Evolutionary conservation across 2,329 filamentous ascomycete species (phyloP), one percentile per base, ranked within the genome.

Genomic region (Alternaria postmessia): DNA sequence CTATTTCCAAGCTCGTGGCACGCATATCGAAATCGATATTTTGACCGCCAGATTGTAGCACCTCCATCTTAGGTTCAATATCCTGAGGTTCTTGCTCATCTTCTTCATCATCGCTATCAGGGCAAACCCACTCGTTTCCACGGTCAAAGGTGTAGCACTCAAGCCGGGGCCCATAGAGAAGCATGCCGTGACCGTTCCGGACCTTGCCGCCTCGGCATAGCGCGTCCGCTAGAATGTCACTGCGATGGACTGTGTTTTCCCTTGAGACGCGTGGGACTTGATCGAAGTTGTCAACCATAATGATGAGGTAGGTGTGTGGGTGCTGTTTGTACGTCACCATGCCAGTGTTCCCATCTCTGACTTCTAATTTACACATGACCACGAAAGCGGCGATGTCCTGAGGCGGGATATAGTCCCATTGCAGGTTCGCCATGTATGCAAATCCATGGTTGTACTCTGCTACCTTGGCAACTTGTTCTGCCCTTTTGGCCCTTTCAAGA

Each of bases 131-230:
- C 3, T 42, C 36, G 5, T 22, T 16, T 28, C 59, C 49, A 20
- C 56, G 54, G 26, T 68, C 58, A 49, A 64, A 76, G 6, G 46
- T 39, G 61, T 75, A 75, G 42, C 71, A 59, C 51, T 74, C 71
- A 24, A 76, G 54, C 5, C 57, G 60, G 3, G 63, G 56, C 4
- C 74, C 73, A 8, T 72, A 63, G 18, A 76, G 56, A 9, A 75
- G 36, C 20, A 75, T 65, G 11, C 63, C 71, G 32, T 66, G 57
- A 12, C 71, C 68, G 1, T 53, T 41, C 5, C 51, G 30, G 4
- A 76, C 61, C 1, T 62, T 54, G 4, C 64, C 67, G 1, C 55
- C 26, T 5, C 52, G 32, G 30, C 68, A 67, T 14, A 75, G 58
- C 4, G 59, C 30, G 36, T 68, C 66, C 4, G 49, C 51, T 11